Base-by-base conservation (phyloP, 345 rosid species). In the Brassica nigra region DNA sequence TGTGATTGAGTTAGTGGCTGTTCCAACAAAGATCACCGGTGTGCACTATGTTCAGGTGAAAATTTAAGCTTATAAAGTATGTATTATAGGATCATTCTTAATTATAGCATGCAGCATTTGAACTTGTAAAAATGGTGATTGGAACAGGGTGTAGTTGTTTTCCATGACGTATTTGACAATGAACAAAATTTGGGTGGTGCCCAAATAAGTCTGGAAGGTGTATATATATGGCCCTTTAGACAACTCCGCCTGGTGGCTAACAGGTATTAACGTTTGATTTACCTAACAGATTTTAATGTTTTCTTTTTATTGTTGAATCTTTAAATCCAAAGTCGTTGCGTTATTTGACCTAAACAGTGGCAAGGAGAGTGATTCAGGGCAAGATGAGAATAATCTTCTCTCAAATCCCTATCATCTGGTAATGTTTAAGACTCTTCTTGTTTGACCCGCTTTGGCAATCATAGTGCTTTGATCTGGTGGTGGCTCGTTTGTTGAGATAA, bases 191-290 rank as follows among this genome's bases (percentile, higher is more conserved):
- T 88, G 77, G 95, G 94, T 33, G 93, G 94, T 81, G 88, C 99
- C 76, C 96, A 88, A 84, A 88, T 95, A 80, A 87, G 88, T 81
- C 89, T 93, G 74, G 98, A 93, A 87, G 99, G 99, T 85, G 99
- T 95, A 28, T 95, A 95, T 89, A 95, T 95, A 85, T 95, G 97
- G 97, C 99, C 99, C 54, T 95, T 93, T 86, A 91, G 91, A 87
- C 99, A 95, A 81, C 99, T 95, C 67, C 96, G 98, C 55, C 84
- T 95, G 85, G 95, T 95, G 52, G 92, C 95, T 74, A 89, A 87
- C 88, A 91, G 97, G 98, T 95, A 87, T 54, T 70, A 63, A 3
- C 62, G 15, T 33, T 44, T 79, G 64, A 20, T 71, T n/a, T 42
- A 4, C 9, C 33, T 33, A 49, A 66, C 20, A 15, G 54, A 34